Evolutionary conservation across 2,329 filamentous ascomycete genomes (phyloP), one percentile per base, ranked within the genome.

Genomic region (Colletotrichum shisoi): DNA sequence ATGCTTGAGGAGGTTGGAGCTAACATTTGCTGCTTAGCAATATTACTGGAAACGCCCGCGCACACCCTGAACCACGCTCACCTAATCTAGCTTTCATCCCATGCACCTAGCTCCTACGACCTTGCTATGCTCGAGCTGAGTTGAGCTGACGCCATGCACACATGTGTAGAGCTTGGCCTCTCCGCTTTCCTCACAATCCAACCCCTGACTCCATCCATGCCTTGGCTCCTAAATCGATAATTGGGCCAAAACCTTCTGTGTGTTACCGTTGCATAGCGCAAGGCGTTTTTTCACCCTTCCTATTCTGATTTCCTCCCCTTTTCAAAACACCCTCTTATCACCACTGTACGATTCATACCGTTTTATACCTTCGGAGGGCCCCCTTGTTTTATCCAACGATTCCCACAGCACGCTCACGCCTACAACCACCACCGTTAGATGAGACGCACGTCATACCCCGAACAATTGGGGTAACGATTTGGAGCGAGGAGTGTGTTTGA

Each of bases 41-140:
- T 90, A 90, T 73, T 90, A 87, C 76, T 89, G 87, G 87, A 89
- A 89, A 79, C 82, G 83, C 58, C 87, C 87, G 13, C 81, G 81
- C 71, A 89, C 86, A 15, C 87, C 87, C 56, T 89, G 72, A 79
- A 64, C 19, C n/a, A 37, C 5, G 31, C 31, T 34, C 31, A 21
- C 24, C 31, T 51, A 3, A 12, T 52, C n/a, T 53, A 42, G 42
- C 46, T 63, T 31, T 53, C 24, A 45, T 40, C 24, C 53, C 59
- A 61, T 68, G 39, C 12, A 19, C 19, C 37, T 58, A 31, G 39
- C 56, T 59, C 31, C 34, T 27, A 45, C 17, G 27, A 48, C 51
- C n/a, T 49, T 58, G 62, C 52, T 40, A 63, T 60, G 61, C 54
- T 65, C 11, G 27, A 49, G 56, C 42, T 56, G 61, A 65, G 49